Evolutionary conservation across 441 rosid species (phyloP).

Genomic region (Populus hybrid): DNA sequence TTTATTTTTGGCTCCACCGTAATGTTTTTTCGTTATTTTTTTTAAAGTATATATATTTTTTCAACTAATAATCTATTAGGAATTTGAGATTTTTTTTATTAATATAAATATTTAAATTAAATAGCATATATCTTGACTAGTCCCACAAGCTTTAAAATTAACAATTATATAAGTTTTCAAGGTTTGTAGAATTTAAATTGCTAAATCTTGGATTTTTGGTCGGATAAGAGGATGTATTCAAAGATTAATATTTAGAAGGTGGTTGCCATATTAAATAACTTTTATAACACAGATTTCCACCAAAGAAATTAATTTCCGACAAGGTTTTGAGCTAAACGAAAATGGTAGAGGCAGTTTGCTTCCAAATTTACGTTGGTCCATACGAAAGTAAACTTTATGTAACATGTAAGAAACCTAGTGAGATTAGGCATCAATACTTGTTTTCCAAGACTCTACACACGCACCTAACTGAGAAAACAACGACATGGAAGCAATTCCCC

Average conservation of each 20-base stretch:
- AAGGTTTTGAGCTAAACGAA: constrained; percentile 8
- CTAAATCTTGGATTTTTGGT: too few species aligned
- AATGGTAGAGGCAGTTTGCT: constrained; percentile 1
- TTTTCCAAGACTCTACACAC: constrained; percentile 38
- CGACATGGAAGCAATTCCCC: constrained; percentile 47
- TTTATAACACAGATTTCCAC: neutral
- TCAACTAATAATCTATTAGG: too few species aligned
- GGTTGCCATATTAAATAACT: neutral
- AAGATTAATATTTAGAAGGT: neutral
- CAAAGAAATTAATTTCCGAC: constrained; percentile 5
- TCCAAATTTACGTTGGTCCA: neutral
- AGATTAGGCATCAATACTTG: constrained; percentile 32
- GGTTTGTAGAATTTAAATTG: too few species aligned
- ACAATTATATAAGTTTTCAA: too few species aligned
- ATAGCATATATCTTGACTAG: fast-evolving
- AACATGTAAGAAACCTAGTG: constrained; percentile 33
- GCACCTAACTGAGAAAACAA: constrained; percentile 51
- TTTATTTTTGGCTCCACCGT: too few species aligned
- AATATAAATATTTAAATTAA: fast-evolving
- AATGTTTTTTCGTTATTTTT: too few species aligned
- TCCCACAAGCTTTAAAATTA: fast-evolving
- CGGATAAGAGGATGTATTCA: neutral
- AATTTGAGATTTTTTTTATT: too few species aligned
- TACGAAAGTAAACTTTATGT: constrained; percentile 26
- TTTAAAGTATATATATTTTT: too few species aligned